phyloP scores from a whole-genome alignment of 345 rosid genomes.

The Cochlearia excelsa region DNA sequence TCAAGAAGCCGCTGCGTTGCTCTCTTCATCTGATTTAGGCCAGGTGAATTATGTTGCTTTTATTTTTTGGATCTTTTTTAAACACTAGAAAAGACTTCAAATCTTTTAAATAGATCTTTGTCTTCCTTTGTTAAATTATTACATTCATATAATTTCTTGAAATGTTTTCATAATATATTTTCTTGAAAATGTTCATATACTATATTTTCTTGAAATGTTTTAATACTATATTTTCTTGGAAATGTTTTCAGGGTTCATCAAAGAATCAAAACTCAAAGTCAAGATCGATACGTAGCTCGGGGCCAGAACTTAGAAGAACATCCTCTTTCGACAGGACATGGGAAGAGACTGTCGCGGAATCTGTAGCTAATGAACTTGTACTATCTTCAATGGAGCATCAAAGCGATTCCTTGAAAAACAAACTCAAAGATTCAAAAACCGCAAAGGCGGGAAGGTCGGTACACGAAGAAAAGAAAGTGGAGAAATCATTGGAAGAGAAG shows the following conservation, averaged over 20 bases:
- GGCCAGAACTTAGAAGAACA: conserved; percentile 75
- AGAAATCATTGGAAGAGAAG: conserved; percentile 70
- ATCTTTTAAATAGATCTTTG: no score
- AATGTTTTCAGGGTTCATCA: conserved; percentile 46
- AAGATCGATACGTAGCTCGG: conserved; percentile 43
- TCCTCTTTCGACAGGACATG: conserved; percentile 92
- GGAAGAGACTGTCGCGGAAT: conserved; percentile 95
- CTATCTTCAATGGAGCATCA: conserved; percentile 60
- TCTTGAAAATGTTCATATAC: no score
- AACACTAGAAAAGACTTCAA: no score
- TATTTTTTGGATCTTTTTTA: no score
- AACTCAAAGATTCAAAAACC: conserved; percentile 61
- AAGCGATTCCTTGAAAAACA: conserved; percentile 63
- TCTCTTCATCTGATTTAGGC: conserved; percentile 49
- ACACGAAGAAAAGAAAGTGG: conserved; percentile 1
- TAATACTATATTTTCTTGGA: not conserved
- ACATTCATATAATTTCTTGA: conserved; percentile 5
- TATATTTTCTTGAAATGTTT: no score
- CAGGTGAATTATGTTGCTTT: conserved; percentile 36
- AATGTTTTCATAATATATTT: not conserved
- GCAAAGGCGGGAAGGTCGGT: conserved; percentile 33
- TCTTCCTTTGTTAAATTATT: not conserved
- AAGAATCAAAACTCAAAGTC: conserved; percentile 45
- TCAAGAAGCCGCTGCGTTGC: conserved; percentile 58
- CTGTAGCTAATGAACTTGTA: conserved; percentile 88